Evolutionary conservation across 2,329 filamentous ascomycete genomes (phyloP).

Genomic region (Colletotrichum sp.): DNA sequence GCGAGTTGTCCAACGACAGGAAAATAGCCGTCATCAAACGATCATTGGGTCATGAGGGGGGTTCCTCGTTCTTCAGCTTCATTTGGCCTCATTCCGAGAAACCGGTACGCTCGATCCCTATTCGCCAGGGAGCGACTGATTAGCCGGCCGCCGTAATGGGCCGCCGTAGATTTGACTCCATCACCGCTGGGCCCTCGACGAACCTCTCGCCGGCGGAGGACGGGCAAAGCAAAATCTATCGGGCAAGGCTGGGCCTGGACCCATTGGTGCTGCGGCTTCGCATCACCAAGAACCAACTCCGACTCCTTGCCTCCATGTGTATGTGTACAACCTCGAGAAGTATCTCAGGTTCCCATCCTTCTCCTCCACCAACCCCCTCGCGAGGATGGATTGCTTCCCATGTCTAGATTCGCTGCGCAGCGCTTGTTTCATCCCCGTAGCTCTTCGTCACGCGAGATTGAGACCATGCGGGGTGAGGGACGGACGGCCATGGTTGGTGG

Average conservation of each 20-base stretch:
- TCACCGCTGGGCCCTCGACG: neutral
- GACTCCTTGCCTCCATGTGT: neutral
- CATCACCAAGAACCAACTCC: neutral
- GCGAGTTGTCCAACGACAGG: neutral
- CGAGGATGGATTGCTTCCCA: neutral
- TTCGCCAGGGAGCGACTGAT: neutral
- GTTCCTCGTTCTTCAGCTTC: neutral
- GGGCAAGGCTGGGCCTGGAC: neutral
- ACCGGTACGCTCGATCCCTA: neutral
- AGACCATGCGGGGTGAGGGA: neutral
- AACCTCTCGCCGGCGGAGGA: neutral
- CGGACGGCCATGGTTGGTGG: neutral
- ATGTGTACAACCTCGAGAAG: conserved; percentile 12
- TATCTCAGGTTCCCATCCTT: neutral
- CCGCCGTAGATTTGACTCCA: neutral
- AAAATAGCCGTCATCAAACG: neutral
- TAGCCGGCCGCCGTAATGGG: neutral
- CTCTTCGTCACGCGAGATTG: neutral
- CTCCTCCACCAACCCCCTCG: neutral
- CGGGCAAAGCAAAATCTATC: neutral
- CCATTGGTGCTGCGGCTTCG: neutral
- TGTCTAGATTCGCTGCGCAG: neutral
- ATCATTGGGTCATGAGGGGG: neutral
- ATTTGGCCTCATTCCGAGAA: neutral
- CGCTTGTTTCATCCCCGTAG: neutral